Conservation (phyloP, 805 yeast species). For the Candida nitratophila region DNA sequence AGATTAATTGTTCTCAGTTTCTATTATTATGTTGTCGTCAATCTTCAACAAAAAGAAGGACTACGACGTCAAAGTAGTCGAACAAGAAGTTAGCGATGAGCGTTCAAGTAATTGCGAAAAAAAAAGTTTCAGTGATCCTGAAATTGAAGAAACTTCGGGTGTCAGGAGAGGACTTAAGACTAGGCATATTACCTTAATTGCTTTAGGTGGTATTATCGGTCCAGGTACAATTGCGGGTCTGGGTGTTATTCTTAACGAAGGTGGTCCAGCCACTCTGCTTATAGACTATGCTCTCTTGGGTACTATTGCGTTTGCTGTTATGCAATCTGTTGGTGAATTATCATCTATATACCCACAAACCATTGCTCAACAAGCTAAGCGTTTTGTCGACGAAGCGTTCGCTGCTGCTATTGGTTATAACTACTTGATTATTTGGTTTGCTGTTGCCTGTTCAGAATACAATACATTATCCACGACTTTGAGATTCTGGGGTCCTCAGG, state of each 20-base stretch:
- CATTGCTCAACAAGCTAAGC: constrained; percentile 5
- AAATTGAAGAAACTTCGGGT: constrained; percentile 14
- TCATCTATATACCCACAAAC: constrained; percentile 37
- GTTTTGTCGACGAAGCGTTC: constrained; percentile 43
- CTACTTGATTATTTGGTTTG: constrained; percentile 46
- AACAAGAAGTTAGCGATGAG: not conserved
- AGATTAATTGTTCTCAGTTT: too few species aligned
- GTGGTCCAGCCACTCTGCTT: constrained; percentile 42
- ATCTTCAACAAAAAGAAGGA: not conserved
- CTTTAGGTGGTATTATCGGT: constrained; percentile 49
- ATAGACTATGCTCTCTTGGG: constrained; percentile 43
- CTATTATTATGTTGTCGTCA: too few species aligned
- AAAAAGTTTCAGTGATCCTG: not conserved
- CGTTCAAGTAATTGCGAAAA: not conserved
- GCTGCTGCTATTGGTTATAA: constrained; percentile 46
- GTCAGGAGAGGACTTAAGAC: constrained; percentile 41
- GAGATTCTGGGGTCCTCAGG: constrained; percentile 41
- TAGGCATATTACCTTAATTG: constrained; percentile 43
- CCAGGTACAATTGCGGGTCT: constrained; percentile 48
- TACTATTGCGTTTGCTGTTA: constrained; percentile 40
- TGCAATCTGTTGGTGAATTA: constrained; percentile 47
- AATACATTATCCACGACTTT: constrained; percentile 42
- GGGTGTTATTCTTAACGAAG: constrained; percentile 35
- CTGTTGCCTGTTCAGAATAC: constrained; percentile 44
- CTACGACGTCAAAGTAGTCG: not conserved